These are phyloP conservation scores for Cadophora gregata DNA, from an alignment of 2,329 filamentous ascomycete genomes.

Conservation along the genomic window DNA sequence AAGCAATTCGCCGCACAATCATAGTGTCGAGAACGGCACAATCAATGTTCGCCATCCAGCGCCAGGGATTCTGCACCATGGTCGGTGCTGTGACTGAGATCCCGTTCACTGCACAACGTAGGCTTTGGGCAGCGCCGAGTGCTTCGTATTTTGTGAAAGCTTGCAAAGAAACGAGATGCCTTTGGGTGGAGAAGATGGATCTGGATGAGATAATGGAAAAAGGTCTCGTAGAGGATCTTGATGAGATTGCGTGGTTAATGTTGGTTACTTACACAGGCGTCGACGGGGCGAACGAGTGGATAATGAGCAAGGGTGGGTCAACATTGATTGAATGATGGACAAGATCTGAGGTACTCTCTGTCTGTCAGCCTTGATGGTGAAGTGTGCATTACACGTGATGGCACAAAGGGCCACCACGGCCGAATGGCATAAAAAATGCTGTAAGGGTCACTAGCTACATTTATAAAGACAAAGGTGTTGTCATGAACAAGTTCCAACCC, in stretches of 20 bases:
- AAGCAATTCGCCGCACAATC: slow-evolving; percentile 41
- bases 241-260: slow-evolving; percentile 30
- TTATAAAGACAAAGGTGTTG: no score
- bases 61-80: slow-evolving; percentile 28
- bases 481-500: no score
- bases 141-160: slow-evolving; percentile 24
- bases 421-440: no score
- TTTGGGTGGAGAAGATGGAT: slow-evolving; percentile 18
- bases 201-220: slow-evolving; percentile 13
- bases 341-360: background rate
- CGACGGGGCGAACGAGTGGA: slow-evolving; percentile 29
- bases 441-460: no score
- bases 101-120: slow-evolving; percentile 27
- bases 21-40: slow-evolving; percentile 27
- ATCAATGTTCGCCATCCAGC: slow-evolving; percentile 28
- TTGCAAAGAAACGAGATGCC: slow-evolving; percentile 4
- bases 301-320: slow-evolving; percentile 19
- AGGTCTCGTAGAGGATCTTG: slow-evolving; percentile 21
- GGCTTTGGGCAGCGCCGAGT: slow-evolving; percentile 26
- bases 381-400: no score
- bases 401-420: no score
- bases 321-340: slow-evolving; percentile 19
- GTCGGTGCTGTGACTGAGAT: slow-evolving; percentile 24
- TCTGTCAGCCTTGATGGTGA: no score
- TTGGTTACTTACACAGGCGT: slow-evolving; percentile 29